Percentiles rank a stretch among this genome's conserved stretches.
phyloP scores from a whole-genome alignment of 1,284 basidiomycete genomes.

The Rhizoctonia solani region DNA sequence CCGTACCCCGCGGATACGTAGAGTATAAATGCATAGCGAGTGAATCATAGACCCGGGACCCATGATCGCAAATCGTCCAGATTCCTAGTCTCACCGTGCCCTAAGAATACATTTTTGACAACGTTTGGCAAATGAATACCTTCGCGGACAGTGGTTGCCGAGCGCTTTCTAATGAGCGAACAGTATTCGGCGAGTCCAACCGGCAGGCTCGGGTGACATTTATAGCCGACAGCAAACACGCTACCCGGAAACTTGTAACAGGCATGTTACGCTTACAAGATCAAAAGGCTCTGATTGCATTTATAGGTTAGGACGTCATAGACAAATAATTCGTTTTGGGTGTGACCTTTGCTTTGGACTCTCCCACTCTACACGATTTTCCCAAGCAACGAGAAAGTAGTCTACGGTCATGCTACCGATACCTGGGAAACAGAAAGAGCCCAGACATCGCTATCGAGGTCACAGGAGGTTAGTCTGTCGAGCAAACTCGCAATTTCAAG shows the following conservation, averaged over 20 bases:
- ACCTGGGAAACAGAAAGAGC: not conserved
- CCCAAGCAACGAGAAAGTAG: not conserved
- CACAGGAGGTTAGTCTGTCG: conserved; percentile 35
- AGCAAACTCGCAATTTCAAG: not conserved
- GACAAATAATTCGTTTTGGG: not conserved
- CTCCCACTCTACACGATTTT: not conserved
- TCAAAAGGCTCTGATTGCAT: too few relatives aligned
- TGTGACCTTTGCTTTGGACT: not conserved
- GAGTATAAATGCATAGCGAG: not conserved
- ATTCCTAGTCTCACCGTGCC: not conserved
- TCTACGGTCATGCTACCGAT: not conserved
- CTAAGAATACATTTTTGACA: not conserved
- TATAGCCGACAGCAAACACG: conserved; percentile 13
- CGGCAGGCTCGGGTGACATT: not conserved
- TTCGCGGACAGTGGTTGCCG: not conserved
- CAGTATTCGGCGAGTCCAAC: too few relatives aligned
- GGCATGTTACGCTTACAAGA: too few relatives aligned
- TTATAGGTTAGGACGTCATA: too few relatives aligned
- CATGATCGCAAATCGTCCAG: too few relatives aligned
- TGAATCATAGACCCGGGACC: not conserved
- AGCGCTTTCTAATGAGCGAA: not conserved
- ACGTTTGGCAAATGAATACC: not conserved
- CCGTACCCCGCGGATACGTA: not conserved
- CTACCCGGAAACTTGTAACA: not conserved
- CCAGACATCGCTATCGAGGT: conserved; percentile 35